A percentile compares a stretch with the other conserved stretches of the same genome.
Conservation (phyloP, 305 asterid genomes). For the Solanum aculeatissimum region DNA sequence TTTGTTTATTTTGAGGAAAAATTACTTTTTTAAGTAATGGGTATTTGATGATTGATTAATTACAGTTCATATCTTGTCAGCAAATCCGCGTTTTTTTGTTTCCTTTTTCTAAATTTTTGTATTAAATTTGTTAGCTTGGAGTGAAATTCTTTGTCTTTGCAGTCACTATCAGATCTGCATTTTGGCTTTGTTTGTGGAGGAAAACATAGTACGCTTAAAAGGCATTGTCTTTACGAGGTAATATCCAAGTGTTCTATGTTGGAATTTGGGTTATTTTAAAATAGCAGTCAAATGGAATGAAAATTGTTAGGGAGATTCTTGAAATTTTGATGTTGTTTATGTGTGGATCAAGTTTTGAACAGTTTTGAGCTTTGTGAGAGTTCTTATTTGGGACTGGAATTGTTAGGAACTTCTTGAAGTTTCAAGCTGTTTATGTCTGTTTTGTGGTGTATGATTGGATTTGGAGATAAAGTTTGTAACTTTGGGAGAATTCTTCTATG, state of each 20-base stretch:
- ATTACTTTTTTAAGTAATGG: slow-evolving; percentile 6
- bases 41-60: slow-evolving; percentile 24
- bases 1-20: background rate
- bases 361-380: background rate
- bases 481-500: background rate
- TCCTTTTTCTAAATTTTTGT: background rate
- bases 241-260: background rate
- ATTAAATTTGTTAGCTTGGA: slow-evolving; percentile 1
- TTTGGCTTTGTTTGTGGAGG: slow-evolving; percentile 19
- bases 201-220: slow-evolving; percentile 9
- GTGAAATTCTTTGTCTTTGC: slow-evolving; percentile 17
- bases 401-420: slow-evolving; percentile 13
- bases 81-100: slow-evolving; percentile 57
- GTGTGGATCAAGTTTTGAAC: background rate
- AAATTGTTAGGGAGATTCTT: background rate
- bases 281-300: background rate
- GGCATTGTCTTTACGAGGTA: slow-evolving; percentile 16
- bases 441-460: background rate
- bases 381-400: background rate
- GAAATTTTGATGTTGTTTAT: slow-evolving; percentile 12
- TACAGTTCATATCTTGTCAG: slow-evolving; percentile 71
- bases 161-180: slow-evolving; percentile 67
- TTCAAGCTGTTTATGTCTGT: slow-evolving; percentile 6
- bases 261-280: slow-evolving; percentile 3
- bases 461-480: slow-evolving; percentile 14